phyloP scores from a whole-genome alignment of 768 basidiomycete genomes.

The Pulveroboletus ravenelii region DNA sequence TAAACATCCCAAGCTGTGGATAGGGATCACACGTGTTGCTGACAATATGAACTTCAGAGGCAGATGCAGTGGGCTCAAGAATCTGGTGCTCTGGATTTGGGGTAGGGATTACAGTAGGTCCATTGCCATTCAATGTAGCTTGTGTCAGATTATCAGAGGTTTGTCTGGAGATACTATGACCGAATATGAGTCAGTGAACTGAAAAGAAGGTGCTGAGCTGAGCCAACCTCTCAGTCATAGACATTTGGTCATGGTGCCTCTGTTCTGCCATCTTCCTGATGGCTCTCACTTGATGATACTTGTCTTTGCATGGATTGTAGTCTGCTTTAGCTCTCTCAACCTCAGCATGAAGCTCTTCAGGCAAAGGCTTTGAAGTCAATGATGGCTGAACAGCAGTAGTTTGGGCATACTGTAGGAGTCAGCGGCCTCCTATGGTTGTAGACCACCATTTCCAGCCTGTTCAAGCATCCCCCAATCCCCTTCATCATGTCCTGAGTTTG shows the following conservation, averaged over 20 bases:
- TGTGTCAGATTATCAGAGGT: conserved; percentile 17
- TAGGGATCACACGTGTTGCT: conserved; percentile 60
- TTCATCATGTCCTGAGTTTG: no score
- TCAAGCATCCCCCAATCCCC: no score
- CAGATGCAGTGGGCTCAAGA: conserved; percentile 11
- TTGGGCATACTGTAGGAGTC: no score
- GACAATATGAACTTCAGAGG: conserved; percentile 43
- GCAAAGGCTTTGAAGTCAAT: not conserved
- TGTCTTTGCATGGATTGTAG: conserved; percentile 69
- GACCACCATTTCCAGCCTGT: no score
- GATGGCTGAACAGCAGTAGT: not conserved
- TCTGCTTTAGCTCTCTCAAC: conserved; percentile 62
- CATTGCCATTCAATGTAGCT: not conserved
- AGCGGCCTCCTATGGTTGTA: no score
- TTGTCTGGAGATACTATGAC: conserved; percentile 24
- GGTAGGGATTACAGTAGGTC: not conserved
- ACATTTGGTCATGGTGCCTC: conserved; percentile 15
- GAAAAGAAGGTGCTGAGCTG: not conserved
- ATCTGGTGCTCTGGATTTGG: conserved; percentile 13
- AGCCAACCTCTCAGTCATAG: conserved; percentile 26
- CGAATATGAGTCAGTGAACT: conserved; percentile 2
- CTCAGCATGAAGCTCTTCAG: conserved; percentile 31
- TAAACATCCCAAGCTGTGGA: conserved; percentile 61
- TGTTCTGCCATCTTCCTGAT: conserved; percentile 39
- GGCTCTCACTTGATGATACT: conserved; percentile 57